A percentile compares a stretch with the other conserved stretches of the same genome.
Conservation (phyloP, 257 asterid genomes). For the Catharanthus roseus region DNA sequence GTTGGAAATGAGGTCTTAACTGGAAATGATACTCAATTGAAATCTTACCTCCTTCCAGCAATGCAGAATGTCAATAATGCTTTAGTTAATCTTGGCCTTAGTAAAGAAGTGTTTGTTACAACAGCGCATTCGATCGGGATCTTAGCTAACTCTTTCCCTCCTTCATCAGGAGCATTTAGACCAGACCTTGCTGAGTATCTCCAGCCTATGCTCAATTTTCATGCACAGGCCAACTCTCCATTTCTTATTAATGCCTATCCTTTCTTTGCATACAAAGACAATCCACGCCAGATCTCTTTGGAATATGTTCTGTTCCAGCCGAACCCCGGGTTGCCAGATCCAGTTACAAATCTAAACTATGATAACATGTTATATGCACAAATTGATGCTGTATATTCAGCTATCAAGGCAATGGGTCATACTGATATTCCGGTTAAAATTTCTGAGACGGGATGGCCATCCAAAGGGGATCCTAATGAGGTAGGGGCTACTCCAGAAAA, state of each 20-base stretch:
- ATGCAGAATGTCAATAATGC: conserved; percentile 51
- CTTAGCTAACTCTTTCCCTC: conserved; percentile 61
- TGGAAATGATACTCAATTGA: conserved; percentile 42
- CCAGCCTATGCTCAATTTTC: conserved; percentile 50
- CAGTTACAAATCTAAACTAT: conserved; percentile 53
- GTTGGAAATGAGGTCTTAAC: conserved; percentile 80
- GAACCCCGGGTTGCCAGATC: conserved; percentile 54
- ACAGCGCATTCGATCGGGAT: conserved; percentile 65
- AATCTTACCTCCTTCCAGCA: conserved; percentile 61
- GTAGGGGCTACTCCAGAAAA: conserved; percentile 72
- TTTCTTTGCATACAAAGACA: conserved; percentile 80
- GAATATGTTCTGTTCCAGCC: conserved; percentile 74
- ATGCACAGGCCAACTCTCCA: conserved; percentile 49
- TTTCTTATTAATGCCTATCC: conserved; percentile 85
- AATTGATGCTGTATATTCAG: conserved; percentile 71
- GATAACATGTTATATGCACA: conserved; percentile 94
- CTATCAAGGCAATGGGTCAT: conserved; percentile 57
- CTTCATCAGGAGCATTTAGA: conserved; percentile 60
- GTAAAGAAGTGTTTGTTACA: conserved; percentile 44
- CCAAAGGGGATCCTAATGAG: conserved; percentile 68
- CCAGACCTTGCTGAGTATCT: conserved; percentile 43
- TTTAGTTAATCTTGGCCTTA: conserved; percentile 46
- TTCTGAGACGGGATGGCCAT: conserved; percentile 98
- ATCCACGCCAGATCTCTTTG: conserved; percentile 42
- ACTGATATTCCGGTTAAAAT: conserved; percentile 47